A percentile compares a stretch with the other conserved stretches of the same genome.
phyloP scores from a whole-genome alignment of 441 rosid genomes.

The Gossypium trilobum region DNA sequence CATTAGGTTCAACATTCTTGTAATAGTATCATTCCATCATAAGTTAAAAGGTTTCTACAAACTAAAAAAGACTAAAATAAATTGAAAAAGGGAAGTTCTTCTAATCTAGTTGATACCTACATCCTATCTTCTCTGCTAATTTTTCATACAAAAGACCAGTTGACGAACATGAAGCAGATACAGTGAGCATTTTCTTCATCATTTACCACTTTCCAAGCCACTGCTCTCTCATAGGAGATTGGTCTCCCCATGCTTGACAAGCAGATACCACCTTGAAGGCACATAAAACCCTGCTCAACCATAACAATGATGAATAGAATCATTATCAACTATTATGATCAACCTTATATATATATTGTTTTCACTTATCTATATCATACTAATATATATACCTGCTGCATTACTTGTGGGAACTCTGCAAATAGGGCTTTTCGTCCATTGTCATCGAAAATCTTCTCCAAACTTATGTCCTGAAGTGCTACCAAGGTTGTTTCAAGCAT shows the following conservation, averaged over 20 bases:
- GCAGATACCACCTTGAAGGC: constrained; percentile 62
- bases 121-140: constrained; percentile 3
- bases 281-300: constrained; percentile 47
- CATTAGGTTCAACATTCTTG: constrained; percentile 17
- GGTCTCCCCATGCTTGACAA: constrained; percentile 75
- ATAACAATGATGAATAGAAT: neutral
- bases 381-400: constrained; percentile 48
- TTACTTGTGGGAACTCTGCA: constrained; percentile 62
- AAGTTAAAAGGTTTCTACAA: constrained; percentile 16
- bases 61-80: constrained; percentile 8
- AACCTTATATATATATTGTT: neutral
- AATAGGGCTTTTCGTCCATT: constrained; percentile 51
- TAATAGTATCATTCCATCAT: constrained; percentile 8
- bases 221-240: constrained; percentile 54
- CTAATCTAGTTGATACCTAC: constrained; percentile 16
- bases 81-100: constrained; percentile 5
- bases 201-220: constrained; percentile 69
- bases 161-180: constrained; percentile 61
- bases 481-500: constrained; percentile 70
- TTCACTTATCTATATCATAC: neutral
- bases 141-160: constrained; percentile 56
- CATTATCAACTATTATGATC: neutral
- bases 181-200: constrained; percentile 65
- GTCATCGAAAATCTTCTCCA: constrained; percentile 57
- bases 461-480: constrained; percentile 57